phyloP scores from a whole-genome alignment of 1,139 yeast genomes.

The Schwanniomyces etchellsii region DNA sequence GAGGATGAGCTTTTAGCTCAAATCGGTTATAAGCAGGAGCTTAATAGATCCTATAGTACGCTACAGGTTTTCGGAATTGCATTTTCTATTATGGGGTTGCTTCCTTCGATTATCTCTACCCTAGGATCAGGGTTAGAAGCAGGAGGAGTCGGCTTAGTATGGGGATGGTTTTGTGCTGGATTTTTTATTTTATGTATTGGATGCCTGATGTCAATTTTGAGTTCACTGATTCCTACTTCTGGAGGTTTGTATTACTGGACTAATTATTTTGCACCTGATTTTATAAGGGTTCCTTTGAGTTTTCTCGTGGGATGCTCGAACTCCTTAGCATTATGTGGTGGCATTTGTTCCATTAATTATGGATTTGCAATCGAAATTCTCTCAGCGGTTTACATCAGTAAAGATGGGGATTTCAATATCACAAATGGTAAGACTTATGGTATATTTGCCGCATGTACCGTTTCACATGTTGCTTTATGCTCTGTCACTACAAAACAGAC shows the following conservation, averaged over 20 bases:
- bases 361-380: constrained; percentile 23
- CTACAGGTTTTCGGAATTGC: constrained; percentile 47
- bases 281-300: constrained; percentile 16
- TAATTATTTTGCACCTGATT: constrained; percentile 21
- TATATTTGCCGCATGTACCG: constrained; percentile 20
- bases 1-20: constrained; percentile 12
- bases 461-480: constrained; percentile 15
- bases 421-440: constrained; percentile 21
- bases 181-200: constrained; percentile 51
- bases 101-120: constrained; percentile 40
- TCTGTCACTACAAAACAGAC: constrained; percentile 18
- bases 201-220: constrained; percentile 53
- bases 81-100: constrained; percentile 46
- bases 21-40: constrained; percentile 44
- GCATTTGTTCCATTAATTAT: constrained; percentile 21
- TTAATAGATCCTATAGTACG: constrained; percentile 38
- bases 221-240: constrained; percentile 57
- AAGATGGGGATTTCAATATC: constrained; percentile 17
- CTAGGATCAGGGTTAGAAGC: constrained; percentile 27
- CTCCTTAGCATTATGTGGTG: constrained; percentile 22
- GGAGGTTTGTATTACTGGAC: constrained; percentile 61
- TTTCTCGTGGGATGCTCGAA: constrained; percentile 24
- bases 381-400: constrained; percentile 17
- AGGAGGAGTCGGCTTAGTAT: constrained; percentile 51
- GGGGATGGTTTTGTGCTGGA: constrained; percentile 62